Evolutionary conservation across 31 red algal species (phyloP), one percentile per base, ranked within the genome.

Genomic region (Porphyra umbilicalis): DNA sequence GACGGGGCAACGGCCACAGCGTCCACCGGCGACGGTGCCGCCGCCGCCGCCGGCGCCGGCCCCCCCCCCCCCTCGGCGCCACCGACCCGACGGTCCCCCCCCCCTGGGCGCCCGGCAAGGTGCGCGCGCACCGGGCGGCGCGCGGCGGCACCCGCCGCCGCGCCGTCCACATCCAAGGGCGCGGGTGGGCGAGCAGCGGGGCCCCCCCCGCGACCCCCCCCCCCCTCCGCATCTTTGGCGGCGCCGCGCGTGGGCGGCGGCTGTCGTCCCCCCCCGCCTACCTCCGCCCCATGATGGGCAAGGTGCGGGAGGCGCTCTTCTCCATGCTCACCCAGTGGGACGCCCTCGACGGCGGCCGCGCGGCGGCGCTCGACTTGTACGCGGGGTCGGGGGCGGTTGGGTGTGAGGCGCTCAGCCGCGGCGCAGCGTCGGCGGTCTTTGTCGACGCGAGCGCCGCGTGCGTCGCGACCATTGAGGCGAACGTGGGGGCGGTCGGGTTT

Each of bases 261-360:
- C 82, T 99, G 13, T 18, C 76, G 35, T 95, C 92, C 29, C 97
- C 97, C 20, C 83, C 89, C 80, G 97, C 96, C 9, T 94, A 99
- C 79, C 77, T 96, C 18, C 81, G 97, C 14, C 97, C 97, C 18
- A 96, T 96, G 91, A 99, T 99, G 97, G 89, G 79, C 35, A 96
- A 99, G 82, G 97, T 99, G 2, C 86, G 94, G 31, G 94, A 96
- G 75, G 97, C 97, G 34, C 31, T 94, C 32, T 99, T 95, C 75
- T 94, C 89, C n/a, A 99, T 96, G 82, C 76, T 98, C 35, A 74
- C 82, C 30, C 84, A 88, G 86, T 83, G 92, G 36, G 84, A 92
- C 35, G 84, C 87, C 34, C 46, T 96, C 38, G 85, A 90, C 39
- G 81, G 85, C 31, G 57, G 57, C 57, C 57, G 57, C 57, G 57